Percentiles rank a stretch among this genome's conserved stretches.
Conservation (phyloP, 345 rosid species). For the Hibiscus tridactylites region DNA sequence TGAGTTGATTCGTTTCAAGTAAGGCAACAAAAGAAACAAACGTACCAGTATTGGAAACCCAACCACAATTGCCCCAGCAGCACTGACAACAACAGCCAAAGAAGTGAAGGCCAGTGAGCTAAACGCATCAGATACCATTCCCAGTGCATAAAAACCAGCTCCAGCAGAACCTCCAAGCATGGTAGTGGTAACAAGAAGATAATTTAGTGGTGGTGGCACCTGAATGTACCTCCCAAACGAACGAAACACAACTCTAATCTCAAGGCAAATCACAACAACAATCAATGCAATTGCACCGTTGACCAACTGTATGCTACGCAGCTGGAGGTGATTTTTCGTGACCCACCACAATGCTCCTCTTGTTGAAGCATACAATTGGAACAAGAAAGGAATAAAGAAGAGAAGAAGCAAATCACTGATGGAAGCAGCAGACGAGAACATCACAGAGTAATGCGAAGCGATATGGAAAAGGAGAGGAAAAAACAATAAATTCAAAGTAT, state of each 20-base stretch:
- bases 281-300: conserved; percentile 91
- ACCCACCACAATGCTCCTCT: conserved; percentile 98
- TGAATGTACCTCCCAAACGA: conserved; percentile 95
- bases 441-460: conserved; percentile 70
- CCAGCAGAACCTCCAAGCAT: conserved; percentile 97
- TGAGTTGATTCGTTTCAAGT: background rate
- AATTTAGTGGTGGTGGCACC: conserved; percentile 84
- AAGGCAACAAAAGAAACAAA: conserved; percentile 7
- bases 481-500: conserved; percentile 73
- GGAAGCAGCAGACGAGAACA: conserved; percentile 65
- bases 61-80: conserved; percentile 88
- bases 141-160: conserved; percentile 77
- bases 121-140: conserved; percentile 76
- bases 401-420: conserved; percentile 69
- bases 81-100: conserved; percentile 77
- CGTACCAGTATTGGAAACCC: conserved; percentile 88
- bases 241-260: conserved; percentile 88
- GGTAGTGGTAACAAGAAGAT: conserved; percentile 73
- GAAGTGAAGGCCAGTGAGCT: conserved; percentile 68
- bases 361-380: conserved; percentile 83
- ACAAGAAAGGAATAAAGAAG: conserved; percentile 86
- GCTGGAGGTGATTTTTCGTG: conserved; percentile 58
- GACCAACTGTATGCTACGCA: conserved; percentile 70
- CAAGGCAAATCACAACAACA: conserved; percentile 77
- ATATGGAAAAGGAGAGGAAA: conserved; percentile 76